These are phyloP conservation scores for Aspergillus texensis DNA, from an alignment of 2,329 filamentous ascomycete genomes.

Conservation along the genomic window DNA sequence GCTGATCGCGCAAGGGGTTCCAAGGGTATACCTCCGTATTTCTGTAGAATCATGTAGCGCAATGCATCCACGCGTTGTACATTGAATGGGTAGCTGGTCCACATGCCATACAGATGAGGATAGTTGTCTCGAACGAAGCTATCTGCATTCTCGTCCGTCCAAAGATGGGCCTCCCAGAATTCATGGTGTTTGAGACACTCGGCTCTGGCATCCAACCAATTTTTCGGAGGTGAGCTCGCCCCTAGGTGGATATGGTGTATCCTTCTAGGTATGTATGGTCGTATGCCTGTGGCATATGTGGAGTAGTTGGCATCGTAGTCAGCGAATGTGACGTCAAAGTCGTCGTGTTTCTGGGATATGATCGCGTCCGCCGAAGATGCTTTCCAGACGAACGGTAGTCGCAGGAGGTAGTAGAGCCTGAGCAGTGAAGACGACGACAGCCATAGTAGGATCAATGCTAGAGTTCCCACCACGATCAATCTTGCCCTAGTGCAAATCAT, in stretches of 20 bases:
- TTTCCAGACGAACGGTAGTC: conserved; percentile 15
- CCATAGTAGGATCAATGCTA: neutral
- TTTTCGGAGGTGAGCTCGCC: conserved; percentile 6
- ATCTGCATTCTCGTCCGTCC: conserved; percentile 18
- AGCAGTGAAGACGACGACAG: neutral
- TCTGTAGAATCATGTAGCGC: conserved; percentile 26
- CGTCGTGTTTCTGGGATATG: conserved; percentile 6
- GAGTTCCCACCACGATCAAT: neutral
- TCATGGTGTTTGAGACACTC: conserved; percentile 22
- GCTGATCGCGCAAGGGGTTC: neutral
- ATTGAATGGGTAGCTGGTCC: conserved; percentile 21
- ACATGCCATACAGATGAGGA: conserved; percentile 20
- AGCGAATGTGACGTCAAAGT: conserved; percentile 13
- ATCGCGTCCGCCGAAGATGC: neutral
- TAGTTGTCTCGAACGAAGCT: conserved; percentile 20
- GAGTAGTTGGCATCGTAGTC: conserved; percentile 2
- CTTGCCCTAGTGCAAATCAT: neutral
- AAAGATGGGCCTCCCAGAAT: conserved; percentile 19
- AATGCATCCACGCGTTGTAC: conserved; percentile 27
- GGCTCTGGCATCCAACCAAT: conserved; percentile 20
- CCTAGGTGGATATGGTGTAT: conserved; percentile 23
- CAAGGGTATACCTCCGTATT: conserved; percentile 19
- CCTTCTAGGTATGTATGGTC: conserved; percentile 1
- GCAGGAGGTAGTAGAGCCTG: conserved; percentile 9
- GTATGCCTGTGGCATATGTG: neutral